These are phyloP conservation scores for Ceratocystis huliohia DNA, from an alignment of 2,329 filamentous ascomycete genomes.

Conservation along the genomic window DNA sequence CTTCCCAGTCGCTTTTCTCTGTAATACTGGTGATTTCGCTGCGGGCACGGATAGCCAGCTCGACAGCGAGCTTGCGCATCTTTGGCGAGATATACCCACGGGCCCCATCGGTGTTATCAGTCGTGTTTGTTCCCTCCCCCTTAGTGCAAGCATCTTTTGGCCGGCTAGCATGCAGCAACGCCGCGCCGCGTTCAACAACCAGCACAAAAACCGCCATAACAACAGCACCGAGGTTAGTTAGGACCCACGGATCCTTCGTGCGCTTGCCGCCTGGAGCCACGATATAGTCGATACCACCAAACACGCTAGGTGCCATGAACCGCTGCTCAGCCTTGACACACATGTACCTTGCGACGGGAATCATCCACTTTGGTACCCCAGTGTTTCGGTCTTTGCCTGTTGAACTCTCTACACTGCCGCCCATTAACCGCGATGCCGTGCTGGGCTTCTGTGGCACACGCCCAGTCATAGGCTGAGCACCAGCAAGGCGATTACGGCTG, in stretches of 20 bases:
- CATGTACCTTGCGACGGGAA: constrained; percentile 52
- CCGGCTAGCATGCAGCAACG: constrained; percentile 29
- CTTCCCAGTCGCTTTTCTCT: constrained; percentile 41
- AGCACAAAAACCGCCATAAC: constrained; percentile 47
- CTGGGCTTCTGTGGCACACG: constrained; percentile 37
- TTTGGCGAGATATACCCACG: constrained; percentile 14
- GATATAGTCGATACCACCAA: constrained; percentile 56
- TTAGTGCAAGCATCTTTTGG: constrained; percentile 29
- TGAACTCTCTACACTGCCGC: constrained; percentile 26
- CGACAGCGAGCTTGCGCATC: constrained; percentile 35
- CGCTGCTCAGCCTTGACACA: constrained; percentile 47
- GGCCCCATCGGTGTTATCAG: constrained; percentile 32
- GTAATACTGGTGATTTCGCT: constrained; percentile 31
- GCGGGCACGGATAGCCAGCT: constrained; percentile 32
- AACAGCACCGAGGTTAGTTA: constrained; percentile 39
- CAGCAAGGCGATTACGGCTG: not conserved
- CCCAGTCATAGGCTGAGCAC: constrained; percentile 16
- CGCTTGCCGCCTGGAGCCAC: constrained; percentile 33
- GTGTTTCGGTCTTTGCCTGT: constrained; percentile 22
- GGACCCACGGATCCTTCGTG: constrained; percentile 38
- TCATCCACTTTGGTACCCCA: constrained; percentile 52
- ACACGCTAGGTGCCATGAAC: constrained; percentile 56
- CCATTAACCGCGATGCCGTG: constrained; percentile 34
- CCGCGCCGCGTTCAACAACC: constrained; percentile 34
- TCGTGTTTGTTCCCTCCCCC: constrained; percentile 24